Conservation (phyloP, 2,329 filamentous ascomycete species). For the Ophiostoma tasmaniense region DNA sequence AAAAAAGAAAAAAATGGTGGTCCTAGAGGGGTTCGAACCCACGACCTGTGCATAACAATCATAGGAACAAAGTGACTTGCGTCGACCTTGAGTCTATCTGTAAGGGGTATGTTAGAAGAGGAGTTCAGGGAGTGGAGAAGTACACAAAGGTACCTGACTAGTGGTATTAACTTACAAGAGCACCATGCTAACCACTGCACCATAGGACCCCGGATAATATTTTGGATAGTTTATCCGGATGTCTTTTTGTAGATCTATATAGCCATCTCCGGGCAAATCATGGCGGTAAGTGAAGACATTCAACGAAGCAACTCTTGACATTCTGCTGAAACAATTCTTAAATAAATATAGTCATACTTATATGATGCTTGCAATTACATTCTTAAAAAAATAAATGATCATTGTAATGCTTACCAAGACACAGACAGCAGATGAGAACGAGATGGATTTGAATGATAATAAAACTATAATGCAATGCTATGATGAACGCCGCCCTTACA, state of each 20-base stretch:
- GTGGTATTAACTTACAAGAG: conserved; percentile 21
- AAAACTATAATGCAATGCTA: too few species aligned
- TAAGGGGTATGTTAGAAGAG: conserved; percentile 16
- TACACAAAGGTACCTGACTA: background rate
- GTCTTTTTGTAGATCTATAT: background rate
- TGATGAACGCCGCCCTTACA: background rate
- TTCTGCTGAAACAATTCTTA: too few species aligned
- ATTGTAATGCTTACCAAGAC: too few species aligned
- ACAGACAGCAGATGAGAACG: too few species aligned
- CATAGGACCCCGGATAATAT: conserved; percentile 23
- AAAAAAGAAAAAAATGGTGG: conserved; percentile 17
- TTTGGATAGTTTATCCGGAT: conserved; percentile 19
- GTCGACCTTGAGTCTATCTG: conserved; percentile 21
- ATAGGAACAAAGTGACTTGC: conserved; percentile 20
- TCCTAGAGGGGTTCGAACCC: conserved; percentile 25
- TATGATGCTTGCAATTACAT: too few species aligned
- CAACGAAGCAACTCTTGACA: too few species aligned
- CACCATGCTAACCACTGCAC: conserved; percentile 25
- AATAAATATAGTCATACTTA: too few species aligned
- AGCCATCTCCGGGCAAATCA: background rate
- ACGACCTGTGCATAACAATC: conserved; percentile 24
- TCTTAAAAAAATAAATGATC: too few species aligned
- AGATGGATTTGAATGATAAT: too few species aligned
- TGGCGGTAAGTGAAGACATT: too few species aligned
- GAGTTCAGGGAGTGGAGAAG: background rate